These are phyloP conservation scores for Hirschioporus abietinus DNA, from an alignment of 768 basidiomycete genomes.

Conservation along the genomic window DNA sequence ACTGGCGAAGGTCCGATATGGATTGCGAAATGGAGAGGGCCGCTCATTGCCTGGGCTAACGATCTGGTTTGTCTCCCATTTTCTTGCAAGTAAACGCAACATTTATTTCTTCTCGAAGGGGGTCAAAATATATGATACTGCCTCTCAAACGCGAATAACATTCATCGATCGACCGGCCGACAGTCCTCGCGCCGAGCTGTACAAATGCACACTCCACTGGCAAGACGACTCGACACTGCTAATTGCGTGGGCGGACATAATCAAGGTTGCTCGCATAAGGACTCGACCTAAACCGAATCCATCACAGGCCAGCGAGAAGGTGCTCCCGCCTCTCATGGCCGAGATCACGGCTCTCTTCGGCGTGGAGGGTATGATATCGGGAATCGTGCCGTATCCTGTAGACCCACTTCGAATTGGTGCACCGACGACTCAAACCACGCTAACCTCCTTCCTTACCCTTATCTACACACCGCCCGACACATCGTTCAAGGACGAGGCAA, in stretches of 20 bases:
- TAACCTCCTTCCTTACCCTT: slow-evolving; percentile 79
- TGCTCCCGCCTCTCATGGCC: slow-evolving; percentile 56
- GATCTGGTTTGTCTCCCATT: slow-evolving; percentile 57
- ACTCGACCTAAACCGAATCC: slow-evolving; percentile 47
- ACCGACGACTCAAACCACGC: slow-evolving; percentile 24
- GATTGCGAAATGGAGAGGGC: slow-evolving; percentile 81
- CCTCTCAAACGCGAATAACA: slow-evolving; percentile 69
- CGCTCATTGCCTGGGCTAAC: slow-evolving; percentile 93
- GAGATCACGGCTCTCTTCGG: slow-evolving; percentile 92
- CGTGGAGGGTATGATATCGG: slow-evolving; percentile 92
- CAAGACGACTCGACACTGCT: slow-evolving; percentile 88
- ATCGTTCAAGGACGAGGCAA: slow-evolving; percentile 60
- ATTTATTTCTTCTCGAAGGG: slow-evolving; percentile 45
- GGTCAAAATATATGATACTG: slow-evolving; percentile 88
- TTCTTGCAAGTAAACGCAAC: not conserved
- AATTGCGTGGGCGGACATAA: slow-evolving; percentile 89
- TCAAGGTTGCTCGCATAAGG: slow-evolving; percentile 84
- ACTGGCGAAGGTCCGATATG: slow-evolving; percentile 92
- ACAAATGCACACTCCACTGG: slow-evolving; percentile 91
- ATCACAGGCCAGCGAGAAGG: slow-evolving; percentile 30
- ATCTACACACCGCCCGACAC: slow-evolving; percentile 82
- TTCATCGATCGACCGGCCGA: slow-evolving; percentile 79
- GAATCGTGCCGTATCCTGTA: slow-evolving; percentile 74
- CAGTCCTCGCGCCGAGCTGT: slow-evolving; percentile 89
- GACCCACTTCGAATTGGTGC: slow-evolving; percentile 24